phyloP scores from a whole-genome alignment of 768 basidiomycete genomes.

The Boletus eberwhitei region DNA sequence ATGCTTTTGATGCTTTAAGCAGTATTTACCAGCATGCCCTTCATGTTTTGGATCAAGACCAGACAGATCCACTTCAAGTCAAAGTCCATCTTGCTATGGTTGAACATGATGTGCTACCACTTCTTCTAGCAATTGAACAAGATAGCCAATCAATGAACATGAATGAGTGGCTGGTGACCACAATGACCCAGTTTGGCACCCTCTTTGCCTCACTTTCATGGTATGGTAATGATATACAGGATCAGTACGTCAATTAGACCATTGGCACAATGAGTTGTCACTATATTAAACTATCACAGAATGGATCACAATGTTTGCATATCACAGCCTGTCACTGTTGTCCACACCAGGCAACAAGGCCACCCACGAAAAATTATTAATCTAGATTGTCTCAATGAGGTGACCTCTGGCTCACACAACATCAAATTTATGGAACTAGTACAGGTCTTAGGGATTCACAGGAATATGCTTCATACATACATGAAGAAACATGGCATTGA shows the following conservation, averaged over 20 bases:
- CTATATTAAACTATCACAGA: not conserved
- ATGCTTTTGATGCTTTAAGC: not conserved
- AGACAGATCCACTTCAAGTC: not conserved
- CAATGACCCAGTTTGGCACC: not conserved
- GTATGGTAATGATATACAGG: not conserved
- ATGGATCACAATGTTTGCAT: not conserved
- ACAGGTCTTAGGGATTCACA: not conserved
- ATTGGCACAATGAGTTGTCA: not conserved
- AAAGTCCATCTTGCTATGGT: not conserved
- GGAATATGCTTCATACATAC: conserved; percentile 3
- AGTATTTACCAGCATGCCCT: not conserved
- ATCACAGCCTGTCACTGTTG: not conserved
- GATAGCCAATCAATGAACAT: not conserved
- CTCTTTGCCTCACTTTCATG: not conserved
- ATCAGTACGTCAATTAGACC: not conserved
- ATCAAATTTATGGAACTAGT: conserved; percentile 16
- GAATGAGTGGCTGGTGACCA: not conserved
- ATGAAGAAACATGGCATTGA: conserved; percentile 10
- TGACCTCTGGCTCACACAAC: conserved; percentile 2
- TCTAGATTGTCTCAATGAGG: not conserved
- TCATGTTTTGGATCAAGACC: not conserved
- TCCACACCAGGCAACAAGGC: not conserved
- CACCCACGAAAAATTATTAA: not conserved
- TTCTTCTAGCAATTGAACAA: not conserved
- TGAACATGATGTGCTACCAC: not conserved